phyloP scores from a whole-genome alignment of 2,329 filamentous ascomycete genomes.

The Drechslerella dactyloides region DNA sequence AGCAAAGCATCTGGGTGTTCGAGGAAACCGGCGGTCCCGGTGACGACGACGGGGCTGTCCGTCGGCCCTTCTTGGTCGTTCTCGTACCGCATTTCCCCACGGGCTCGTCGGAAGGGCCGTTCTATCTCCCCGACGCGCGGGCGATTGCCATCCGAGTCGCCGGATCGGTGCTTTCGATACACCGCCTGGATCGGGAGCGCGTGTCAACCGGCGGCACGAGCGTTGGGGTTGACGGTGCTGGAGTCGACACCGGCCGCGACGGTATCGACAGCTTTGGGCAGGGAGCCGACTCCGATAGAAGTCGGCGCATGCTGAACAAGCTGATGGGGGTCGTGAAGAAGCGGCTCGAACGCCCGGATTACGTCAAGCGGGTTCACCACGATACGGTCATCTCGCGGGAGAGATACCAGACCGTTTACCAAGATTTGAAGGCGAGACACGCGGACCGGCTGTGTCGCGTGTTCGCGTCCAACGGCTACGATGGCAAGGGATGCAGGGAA shows the following conservation, averaged over 20 bases:
- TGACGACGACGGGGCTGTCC: background rate
- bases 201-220: background rate
- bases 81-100: constrained; percentile 29
- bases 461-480: constrained; percentile 72
- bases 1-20: constrained; percentile 45
- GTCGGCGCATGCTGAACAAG: constrained; percentile 32
- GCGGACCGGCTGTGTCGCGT: constrained; percentile 65
- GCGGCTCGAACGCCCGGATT: constrained; percentile 61
- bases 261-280: background rate
- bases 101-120: constrained; percentile 16
- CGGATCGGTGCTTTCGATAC: constrained; percentile 19
- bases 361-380: constrained; percentile 82
- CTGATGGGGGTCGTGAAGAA: constrained; percentile 38
- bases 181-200: constrained; percentile 4
- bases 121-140: constrained; percentile 30
- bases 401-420: constrained; percentile 80
- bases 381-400: constrained; percentile 80
- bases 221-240: background rate
- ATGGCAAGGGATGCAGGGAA: constrained; percentile 83
- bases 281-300: constrained; percentile 18
- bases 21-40: background rate
- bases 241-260: background rate
- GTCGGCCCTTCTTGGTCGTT: constrained; percentile 17
- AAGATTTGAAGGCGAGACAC: constrained; percentile 78
- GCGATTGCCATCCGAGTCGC: constrained; percentile 31